Percentiles rank a stretch among this genome's conserved stretches.
These are phyloP conservation scores for Beauveria varroae DNA, from an alignment of 2,329 filamentous ascomycete genomes.

Conservation along the genomic window DNA sequence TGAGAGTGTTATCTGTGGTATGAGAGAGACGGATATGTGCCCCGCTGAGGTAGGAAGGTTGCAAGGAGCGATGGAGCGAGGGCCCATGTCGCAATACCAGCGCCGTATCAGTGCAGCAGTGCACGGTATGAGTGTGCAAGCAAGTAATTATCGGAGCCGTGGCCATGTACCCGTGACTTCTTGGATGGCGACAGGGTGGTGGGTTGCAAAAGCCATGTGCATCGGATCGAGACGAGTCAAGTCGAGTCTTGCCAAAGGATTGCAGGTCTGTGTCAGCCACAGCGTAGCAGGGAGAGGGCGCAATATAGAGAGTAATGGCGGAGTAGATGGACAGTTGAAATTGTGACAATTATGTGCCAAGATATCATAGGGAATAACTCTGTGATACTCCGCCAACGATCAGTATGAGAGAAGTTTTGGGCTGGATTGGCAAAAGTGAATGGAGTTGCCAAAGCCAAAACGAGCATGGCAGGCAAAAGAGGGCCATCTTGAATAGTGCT, in stretches of 20 bases:
- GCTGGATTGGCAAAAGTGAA: neutral
- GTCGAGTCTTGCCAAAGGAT: neutral
- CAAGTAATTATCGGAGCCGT: no score
- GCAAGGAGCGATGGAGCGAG: neutral
- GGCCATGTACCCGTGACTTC: no score
- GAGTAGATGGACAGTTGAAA: neutral
- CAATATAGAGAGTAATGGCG: neutral
- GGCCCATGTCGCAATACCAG: constrained; percentile 3
- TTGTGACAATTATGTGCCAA: neutral
- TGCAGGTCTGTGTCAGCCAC: neutral
- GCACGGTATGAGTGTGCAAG: neutral
- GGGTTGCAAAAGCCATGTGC: neutral
- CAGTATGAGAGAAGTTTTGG: neutral
- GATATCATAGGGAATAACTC: neutral
- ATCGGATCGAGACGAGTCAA: neutral
- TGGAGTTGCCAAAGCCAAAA: no score
- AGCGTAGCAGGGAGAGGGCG: neutral
- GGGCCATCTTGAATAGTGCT: constrained; percentile 5
- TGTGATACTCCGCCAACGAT: neutral
- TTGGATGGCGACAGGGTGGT: no score
- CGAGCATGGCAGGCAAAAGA: neutral
- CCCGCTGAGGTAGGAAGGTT: neutral
- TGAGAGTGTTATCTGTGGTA: neutral
- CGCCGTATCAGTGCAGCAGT: neutral
- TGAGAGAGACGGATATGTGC: neutral